Conservation (phyloP, 2,329 filamentous ascomycete genomes). For the Botryotinia calthae region DNA sequence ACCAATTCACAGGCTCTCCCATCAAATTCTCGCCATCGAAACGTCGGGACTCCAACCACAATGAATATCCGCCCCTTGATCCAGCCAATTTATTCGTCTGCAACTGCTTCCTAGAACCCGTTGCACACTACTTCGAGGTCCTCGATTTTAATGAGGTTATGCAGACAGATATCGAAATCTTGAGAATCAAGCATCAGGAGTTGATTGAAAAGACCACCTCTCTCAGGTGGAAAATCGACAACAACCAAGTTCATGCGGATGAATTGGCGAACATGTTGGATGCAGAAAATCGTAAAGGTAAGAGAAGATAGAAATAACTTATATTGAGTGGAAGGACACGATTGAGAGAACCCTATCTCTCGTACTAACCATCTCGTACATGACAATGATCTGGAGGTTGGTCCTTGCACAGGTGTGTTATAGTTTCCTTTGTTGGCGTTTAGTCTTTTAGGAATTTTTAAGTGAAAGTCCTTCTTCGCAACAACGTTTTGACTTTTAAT, state of each 20-base stretch:
- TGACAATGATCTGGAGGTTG: neutral
- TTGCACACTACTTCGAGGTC: neutral
- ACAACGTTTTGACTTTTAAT: neutral
- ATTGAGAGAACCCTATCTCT: neutral
- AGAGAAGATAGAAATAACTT: neutral
- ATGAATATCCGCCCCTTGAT: neutral
- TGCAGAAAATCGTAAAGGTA: neutral
- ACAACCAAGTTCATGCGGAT: neutral
- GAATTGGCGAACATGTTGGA: neutral
- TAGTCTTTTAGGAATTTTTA: neutral
- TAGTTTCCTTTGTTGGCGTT: neutral
- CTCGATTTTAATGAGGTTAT: fast-evolving
- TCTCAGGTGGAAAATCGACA: neutral
- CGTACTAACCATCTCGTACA: neutral
- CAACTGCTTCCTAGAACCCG: neutral
- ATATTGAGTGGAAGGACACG: neutral
- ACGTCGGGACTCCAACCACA: fast-evolving
- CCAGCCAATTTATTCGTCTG: neutral
- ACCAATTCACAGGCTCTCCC: neutral
- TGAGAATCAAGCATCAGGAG: neutral
- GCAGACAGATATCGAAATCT: neutral
- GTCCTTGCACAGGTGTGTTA: neutral
- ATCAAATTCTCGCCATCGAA: neutral
- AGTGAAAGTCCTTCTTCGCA: neutral
- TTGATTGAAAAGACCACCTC: neutral